These are phyloP conservation scores for Fusarium lyarnte DNA, from an alignment of 2,329 filamentous ascomycete genomes.

Conservation along the genomic window DNA sequence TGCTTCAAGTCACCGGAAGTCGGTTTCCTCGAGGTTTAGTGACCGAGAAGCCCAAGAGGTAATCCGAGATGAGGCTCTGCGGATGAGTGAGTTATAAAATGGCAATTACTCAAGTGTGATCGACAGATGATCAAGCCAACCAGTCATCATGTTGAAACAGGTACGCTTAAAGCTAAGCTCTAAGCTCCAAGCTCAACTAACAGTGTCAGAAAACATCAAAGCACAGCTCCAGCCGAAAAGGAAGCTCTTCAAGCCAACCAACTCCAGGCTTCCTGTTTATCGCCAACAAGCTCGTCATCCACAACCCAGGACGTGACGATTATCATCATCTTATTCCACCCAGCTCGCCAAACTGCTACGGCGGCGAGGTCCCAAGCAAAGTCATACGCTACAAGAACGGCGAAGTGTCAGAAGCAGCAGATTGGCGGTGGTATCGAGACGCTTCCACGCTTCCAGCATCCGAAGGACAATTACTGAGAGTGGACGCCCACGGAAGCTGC, in stretches of 20 bases:
- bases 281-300: constrained; percentile 48
- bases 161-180: neutral
- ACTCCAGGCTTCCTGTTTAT: constrained; percentile 51
- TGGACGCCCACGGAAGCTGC: neutral
- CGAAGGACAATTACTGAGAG: neutral
- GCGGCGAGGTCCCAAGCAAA: constrained; percentile 40
- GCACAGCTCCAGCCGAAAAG: constrained; percentile 11
- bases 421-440: constrained; percentile 37
- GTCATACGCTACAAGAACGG: constrained; percentile 52
- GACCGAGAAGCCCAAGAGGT: constrained; percentile 37
- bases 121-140: neutral
- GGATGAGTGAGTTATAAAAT: constrained; percentile 29
- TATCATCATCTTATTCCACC: constrained; percentile 48
- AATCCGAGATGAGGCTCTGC: constrained; percentile 36
- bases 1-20: neutral
- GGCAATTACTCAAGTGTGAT: neutral
- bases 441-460: neutral
- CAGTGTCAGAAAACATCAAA: constrained; percentile 13
- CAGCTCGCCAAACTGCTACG: constrained; percentile 30
- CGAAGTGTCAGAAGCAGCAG: constrained; percentile 35
- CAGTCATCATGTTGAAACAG: constrained; percentile 14
- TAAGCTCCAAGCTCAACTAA: constrained; percentile 2
- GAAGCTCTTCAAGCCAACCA: constrained; percentile 1
- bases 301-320: constrained; percentile 1
- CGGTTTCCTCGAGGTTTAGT: constrained; percentile 1